Conservation (phyloP, 805 yeast species). For the Groenewaldozyma salmanticensis region DNA sequence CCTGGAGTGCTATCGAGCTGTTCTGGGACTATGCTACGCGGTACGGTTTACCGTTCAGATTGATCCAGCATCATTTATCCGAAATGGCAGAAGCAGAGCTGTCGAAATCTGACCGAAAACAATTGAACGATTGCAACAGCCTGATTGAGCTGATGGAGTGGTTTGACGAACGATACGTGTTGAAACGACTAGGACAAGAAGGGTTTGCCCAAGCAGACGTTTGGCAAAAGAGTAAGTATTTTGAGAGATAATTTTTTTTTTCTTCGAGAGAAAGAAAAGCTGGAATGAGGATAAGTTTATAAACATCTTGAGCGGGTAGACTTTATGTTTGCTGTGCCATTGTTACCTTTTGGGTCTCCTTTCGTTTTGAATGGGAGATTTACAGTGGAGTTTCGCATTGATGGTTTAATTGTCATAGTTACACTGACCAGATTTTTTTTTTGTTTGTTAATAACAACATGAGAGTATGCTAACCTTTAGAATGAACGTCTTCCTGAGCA, state of each 20-base stretch:
- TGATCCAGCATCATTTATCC: slow-evolving; percentile 78
- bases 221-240: slow-evolving; percentile 7
- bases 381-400: too few species aligned
- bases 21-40: slow-evolving; percentile 71
- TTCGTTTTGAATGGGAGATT: slow-evolving; percentile 13
- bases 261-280: neutral
- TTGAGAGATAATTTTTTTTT: neutral
- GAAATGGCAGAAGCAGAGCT: slow-evolving; percentile 68
- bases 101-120: slow-evolving; percentile 40
- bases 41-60: slow-evolving; percentile 76
- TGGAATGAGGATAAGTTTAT: slow-evolving; percentile 11
- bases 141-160: slow-evolving; percentile 67
- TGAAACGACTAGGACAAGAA: slow-evolving; percentile 56
- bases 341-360: slow-evolving; percentile 6
- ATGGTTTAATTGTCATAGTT: slow-evolving; percentile 15
- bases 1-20: slow-evolving; percentile 84
- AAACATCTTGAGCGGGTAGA: slow-evolving; percentile 1
- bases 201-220: slow-evolving; percentile 46
- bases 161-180: slow-evolving; percentile 61
- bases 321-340: neutral
- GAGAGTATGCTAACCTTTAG: slow-evolving; percentile 1
- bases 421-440: slow-evolving; percentile 14
- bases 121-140: slow-evolving; percentile 51
- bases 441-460: too few species aligned
- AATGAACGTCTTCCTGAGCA: too few species aligned